Evolutionary conservation across 2,329 filamentous ascomycete species (phyloP).

Genomic region (Teratosphaeria destructans): DNA sequence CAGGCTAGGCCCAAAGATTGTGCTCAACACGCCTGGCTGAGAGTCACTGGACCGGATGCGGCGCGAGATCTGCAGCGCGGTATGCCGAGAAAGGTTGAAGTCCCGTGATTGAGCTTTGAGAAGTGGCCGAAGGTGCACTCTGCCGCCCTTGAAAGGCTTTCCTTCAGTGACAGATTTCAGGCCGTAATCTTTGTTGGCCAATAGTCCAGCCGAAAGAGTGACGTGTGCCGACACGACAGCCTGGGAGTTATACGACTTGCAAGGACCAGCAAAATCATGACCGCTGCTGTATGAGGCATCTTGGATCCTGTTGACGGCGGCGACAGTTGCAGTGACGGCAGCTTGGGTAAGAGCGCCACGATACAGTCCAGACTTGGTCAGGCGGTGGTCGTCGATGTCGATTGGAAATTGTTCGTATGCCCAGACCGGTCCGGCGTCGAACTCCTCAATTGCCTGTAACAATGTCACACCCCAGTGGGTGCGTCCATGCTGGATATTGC

Average conservation of each 20-base stretch:
- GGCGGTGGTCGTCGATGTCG: conserved; percentile 29
- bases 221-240: not conserved
- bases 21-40: conserved; percentile 32
- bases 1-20: conserved; percentile 27
- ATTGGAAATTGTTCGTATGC: conserved; percentile 34
- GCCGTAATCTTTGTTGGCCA: conserved; percentile 18
- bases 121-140: conserved; percentile 28
- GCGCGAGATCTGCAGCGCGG: conserved; percentile 31
- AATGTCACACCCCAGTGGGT: conserved; percentile 34
- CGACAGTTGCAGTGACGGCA: conserved; percentile 28
- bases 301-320: conserved; percentile 30
- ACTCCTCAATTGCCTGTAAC: conserved; percentile 30
- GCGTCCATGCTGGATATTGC: conserved; percentile 24
- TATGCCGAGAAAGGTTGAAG: conserved; percentile 28
- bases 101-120: conserved; percentile 31
- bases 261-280: not conserved
- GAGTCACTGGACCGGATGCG: conserved; percentile 33
- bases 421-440: conserved; percentile 37
- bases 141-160: conserved; percentile 30
- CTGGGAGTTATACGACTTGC: not conserved
- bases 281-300: conserved; percentile 12
- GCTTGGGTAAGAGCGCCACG: conserved; percentile 30
- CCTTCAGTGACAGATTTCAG: conserved; percentile 25
- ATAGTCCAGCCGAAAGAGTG: conserved; percentile 16
- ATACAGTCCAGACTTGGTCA: conserved; percentile 35